A percentile compares a stretch with the other conserved stretches of the same genome.
Conservation (phyloP, 306 rosid genomes). For the Albizia julibrissin region DNA sequence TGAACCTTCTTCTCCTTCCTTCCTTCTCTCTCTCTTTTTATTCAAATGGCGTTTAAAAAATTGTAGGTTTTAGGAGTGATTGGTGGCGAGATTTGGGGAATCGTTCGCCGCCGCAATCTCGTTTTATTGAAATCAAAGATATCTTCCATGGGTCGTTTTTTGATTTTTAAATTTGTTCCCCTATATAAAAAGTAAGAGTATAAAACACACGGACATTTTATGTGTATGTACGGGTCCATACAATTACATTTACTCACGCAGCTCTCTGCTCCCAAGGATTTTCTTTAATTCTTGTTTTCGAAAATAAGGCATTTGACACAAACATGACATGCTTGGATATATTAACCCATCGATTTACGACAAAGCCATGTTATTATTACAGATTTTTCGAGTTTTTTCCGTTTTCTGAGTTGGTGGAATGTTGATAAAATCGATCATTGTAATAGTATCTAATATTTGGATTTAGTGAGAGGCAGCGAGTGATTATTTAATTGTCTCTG, state of each 20-base stretch:
- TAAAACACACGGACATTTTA: conserved; percentile 25
- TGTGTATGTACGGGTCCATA: conserved; percentile 25
- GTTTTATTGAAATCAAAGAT: conserved; percentile 46
- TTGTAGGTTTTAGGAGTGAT: conserved; percentile 59
- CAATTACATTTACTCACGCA: conserved; percentile 18
- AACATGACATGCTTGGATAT: conserved; percentile 26
- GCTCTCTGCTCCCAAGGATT: conserved; percentile 12
- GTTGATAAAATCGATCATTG: background rate
- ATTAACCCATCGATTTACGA: conserved; percentile 5
- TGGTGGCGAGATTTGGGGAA: conserved; percentile 88
- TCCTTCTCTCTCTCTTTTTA: background rate
- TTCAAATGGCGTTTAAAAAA: conserved; percentile 22
- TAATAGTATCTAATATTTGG: background rate
- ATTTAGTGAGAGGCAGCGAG: background rate
- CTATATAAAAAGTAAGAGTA: background rate
- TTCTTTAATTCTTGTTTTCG: background rate
- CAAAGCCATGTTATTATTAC: background rate
- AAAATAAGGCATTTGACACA: conserved; percentile 21
- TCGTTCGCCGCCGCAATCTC: conserved; percentile 70
- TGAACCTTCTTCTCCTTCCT: background rate
- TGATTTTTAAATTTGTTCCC: conserved; percentile 21
- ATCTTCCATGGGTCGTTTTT: conserved; percentile 43
- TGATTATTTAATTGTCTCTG: background rate
- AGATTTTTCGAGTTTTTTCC: background rate
- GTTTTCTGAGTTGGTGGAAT: background rate